Percentiles rank a stretch among this genome's conserved stretches.
phyloP scores from a whole-genome alignment of 2,329 filamentous ascomycete species.

The Aureobasidium uvarum region DNA sequence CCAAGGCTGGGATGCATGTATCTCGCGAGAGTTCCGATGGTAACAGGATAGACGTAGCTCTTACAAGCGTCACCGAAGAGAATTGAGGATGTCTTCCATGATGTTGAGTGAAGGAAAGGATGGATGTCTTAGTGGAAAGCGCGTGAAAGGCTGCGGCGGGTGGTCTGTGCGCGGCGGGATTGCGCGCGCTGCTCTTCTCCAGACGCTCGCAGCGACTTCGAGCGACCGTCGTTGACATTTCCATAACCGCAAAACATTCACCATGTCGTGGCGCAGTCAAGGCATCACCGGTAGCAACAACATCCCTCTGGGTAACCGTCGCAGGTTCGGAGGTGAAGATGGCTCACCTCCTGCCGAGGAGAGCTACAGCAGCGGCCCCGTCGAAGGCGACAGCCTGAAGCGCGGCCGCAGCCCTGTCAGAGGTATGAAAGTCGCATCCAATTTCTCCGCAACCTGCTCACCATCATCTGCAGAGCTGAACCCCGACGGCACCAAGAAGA shows the following conservation, averaged over 20 bases:
- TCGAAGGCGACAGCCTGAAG: slow-evolving; percentile 62
- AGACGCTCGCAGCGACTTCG: neutral
- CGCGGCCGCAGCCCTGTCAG: slow-evolving; percentile 90
- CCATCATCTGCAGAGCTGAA: slow-evolving; percentile 37
- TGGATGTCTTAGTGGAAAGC: neutral
- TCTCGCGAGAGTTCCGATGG: neutral
- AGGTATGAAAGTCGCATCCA: slow-evolving; percentile 52
- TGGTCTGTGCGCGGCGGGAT: neutral
- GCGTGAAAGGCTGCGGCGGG: neutral
- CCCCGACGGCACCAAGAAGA: slow-evolving; percentile 74
- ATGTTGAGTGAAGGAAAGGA: neutral
- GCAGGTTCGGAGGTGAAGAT: slow-evolving; percentile 66
- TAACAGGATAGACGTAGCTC: neutral
- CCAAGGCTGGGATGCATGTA: neutral
- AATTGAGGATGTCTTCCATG: neutral
- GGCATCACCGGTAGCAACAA: slow-evolving; percentile 99
- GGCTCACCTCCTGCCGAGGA: slow-evolving; percentile 46
- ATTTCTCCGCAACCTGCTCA: slow-evolving; percentile 29
- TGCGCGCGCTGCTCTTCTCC: neutral
- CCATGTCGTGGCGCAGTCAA: slow-evolving; percentile 64
- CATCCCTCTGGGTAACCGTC: slow-evolving; percentile 82
- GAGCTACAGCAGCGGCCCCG: slow-evolving; percentile 85
- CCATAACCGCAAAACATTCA: slow-evolving; percentile 3
- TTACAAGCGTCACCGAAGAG: neutral
- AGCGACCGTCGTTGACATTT: neutral